A percentile compares a stretch with the other conserved stretches of the same genome.
phyloP scores from a whole-genome alignment of 2,329 filamentous ascomycete species.

The Trichoderma sp. region DNA sequence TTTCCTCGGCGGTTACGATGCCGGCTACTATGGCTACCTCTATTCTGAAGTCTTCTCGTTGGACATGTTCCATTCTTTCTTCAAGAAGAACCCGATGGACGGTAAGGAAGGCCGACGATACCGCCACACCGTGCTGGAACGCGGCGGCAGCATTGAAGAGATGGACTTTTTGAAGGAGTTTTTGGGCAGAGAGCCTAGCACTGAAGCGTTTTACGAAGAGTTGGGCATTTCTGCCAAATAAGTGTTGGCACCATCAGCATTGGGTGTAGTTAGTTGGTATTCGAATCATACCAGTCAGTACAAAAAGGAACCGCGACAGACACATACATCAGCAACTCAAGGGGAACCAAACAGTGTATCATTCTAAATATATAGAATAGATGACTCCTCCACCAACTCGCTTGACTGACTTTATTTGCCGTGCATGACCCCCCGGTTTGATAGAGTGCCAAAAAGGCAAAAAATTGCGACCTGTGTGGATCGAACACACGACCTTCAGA shows the following conservation, averaged over 20 bases:
- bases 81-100: constrained; percentile 77
- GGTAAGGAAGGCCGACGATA: constrained; percentile 70
- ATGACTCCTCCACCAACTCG: neutral
- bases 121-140: constrained; percentile 73
- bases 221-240: constrained; percentile 48
- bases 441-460: neutral
- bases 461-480: constrained; percentile 19
- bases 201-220: constrained; percentile 77
- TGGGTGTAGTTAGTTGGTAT: neutral
- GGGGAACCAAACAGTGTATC: neutral
- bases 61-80: constrained; percentile 82
- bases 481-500: constrained; percentile 20
- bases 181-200: constrained; percentile 70
- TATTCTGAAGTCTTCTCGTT: constrained; percentile 77
- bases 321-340: neutral
- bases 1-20: constrained; percentile 80
- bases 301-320: neutral
- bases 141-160: constrained; percentile 75
- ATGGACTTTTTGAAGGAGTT: constrained; percentile 78
- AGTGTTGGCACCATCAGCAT: neutral
- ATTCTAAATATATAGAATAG: neutral
- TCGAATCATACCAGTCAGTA: neutral
- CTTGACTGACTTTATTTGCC: neutral
- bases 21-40: constrained; percentile 76
- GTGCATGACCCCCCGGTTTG: neutral